Conservation (phyloP, 2,329 filamentous ascomycete species). For the Pyricularia grisea region DNA sequence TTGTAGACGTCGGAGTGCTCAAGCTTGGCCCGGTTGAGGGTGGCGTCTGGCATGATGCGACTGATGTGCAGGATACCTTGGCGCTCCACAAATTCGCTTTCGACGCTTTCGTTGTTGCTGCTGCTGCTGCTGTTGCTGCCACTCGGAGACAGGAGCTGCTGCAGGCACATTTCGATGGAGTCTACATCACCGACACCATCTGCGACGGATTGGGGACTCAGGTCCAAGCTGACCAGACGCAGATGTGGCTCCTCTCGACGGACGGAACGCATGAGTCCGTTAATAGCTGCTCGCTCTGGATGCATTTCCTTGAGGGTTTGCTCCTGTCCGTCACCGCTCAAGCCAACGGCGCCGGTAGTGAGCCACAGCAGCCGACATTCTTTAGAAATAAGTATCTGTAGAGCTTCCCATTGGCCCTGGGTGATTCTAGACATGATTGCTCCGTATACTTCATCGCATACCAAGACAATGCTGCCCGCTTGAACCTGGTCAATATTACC, state of each 20-base stretch:
- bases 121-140: background rate
- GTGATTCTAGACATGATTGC: background rate
- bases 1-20: background rate
- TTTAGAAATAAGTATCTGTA: background rate
- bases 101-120: no score
- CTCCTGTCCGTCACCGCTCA: background rate
- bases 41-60: background rate
- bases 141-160: slow-evolving; percentile 4
- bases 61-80: background rate
- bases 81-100: background rate
- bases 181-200: no score
- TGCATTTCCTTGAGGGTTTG: slow-evolving; percentile 4
- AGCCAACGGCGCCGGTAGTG: slow-evolving; percentile 16
- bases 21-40: background rate
- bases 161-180: background rate
- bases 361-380: slow-evolving; percentile 21
- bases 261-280: slow-evolving; percentile 22
- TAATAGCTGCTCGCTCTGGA: slow-evolving; percentile 19
- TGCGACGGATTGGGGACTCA: slow-evolving; percentile 13
- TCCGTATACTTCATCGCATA: background rate
- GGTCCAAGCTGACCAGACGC: slow-evolving; percentile 10
- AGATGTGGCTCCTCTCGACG: slow-evolving; percentile 15
- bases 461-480: background rate
- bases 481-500: background rate
- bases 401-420: background rate